These are phyloP conservation scores for Jatropha curcas DNA, from an alignment of 345 rosid species.

Conservation along the genomic window DNA sequence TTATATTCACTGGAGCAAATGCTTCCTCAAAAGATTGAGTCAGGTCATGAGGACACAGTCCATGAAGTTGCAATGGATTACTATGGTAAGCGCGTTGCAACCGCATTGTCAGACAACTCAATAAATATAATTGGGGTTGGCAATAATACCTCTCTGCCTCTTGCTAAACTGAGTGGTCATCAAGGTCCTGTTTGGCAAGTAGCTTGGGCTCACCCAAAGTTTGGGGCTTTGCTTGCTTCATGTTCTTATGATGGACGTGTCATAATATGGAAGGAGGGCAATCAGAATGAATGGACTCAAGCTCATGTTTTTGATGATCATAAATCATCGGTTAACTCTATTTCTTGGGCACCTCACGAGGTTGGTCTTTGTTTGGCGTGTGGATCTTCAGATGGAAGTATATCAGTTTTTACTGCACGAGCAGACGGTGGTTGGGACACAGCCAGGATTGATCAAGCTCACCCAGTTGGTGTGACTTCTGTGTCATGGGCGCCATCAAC, in stretches of 20 bases:
- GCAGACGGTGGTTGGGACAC: constrained; percentile 24
- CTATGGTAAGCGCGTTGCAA: constrained; percentile 41
- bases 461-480: constrained; percentile 30
- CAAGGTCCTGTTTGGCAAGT: constrained; percentile 31
- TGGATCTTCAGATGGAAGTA: constrained; percentile 26
- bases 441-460: constrained; percentile 27
- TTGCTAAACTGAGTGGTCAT: constrained; percentile 27
- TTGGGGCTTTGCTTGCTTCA: constrained; percentile 27
- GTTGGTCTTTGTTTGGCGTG: constrained; percentile 26
- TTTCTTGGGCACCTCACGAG: constrained; percentile 29
- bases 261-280: constrained; percentile 24
- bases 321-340: constrained; percentile 23
- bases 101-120: constrained; percentile 34
- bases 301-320: constrained; percentile 24
- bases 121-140: constrained; percentile 38
- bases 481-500: constrained; percentile 32
- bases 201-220: constrained; percentile 30
- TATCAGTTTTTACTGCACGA: constrained; percentile 20
- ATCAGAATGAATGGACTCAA: constrained; percentile 25
- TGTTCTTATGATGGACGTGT: constrained; percentile 29
- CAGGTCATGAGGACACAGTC: constrained; percentile 39
- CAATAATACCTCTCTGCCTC: constrained; percentile 32
- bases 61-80: constrained; percentile 45
- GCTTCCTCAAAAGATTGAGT: constrained; percentile 38
- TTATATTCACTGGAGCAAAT: constrained; percentile 11